These are phyloP conservation scores for Aschersonia sp. DNA, from an alignment of 2,329 filamentous ascomycete species.

Conservation along the genomic window DNA sequence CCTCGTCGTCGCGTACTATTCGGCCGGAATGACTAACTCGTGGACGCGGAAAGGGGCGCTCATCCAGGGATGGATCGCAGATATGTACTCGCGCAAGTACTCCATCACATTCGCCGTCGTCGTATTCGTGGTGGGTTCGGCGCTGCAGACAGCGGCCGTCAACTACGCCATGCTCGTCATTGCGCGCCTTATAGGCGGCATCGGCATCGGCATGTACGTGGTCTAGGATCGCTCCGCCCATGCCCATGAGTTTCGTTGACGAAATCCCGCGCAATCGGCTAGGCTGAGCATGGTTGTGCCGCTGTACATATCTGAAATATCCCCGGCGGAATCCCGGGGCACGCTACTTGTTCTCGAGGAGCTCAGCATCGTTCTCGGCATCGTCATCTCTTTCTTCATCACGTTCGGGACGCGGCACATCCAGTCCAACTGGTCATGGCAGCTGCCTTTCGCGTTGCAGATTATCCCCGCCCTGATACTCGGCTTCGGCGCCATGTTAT, in stretches of 20 bases:
- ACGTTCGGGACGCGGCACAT: slow-evolving; percentile 15
- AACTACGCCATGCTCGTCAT: slow-evolving; percentile 25
- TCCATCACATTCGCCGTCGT: slow-evolving; percentile 18
- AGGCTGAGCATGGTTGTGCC: slow-evolving; percentile 20
- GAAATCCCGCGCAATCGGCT: not conserved
- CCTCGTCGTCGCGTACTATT: not conserved
- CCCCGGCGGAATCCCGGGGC: slow-evolving; percentile 31
- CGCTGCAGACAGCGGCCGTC: slow-evolving; percentile 25
- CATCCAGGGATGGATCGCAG: slow-evolving; percentile 21
- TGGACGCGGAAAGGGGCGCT: slow-evolving; percentile 21
- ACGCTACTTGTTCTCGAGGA: slow-evolving; percentile 27
- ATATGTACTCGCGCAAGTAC: slow-evolving; percentile 16
- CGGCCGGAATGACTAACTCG: not conserved
- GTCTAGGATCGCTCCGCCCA: not conserved
- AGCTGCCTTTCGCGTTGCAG: slow-evolving; percentile 15
- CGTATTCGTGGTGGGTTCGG: slow-evolving; percentile 24
- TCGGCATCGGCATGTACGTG: slow-evolving; percentile 24
- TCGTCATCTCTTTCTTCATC: slow-evolving; percentile 17
- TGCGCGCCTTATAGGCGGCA: slow-evolving; percentile 26
- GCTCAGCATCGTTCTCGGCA: slow-evolving; percentile 16
- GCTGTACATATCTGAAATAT: slow-evolving; percentile 30
- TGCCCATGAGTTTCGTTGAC: not conserved
- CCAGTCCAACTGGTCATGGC: slow-evolving; percentile 12
- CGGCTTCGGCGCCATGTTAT: slow-evolving; percentile 10
- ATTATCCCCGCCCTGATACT: slow-evolving; percentile 13